phyloP scores from a whole-genome alignment of 129 eudicot genomes.

The Arctium lappa region DNA sequence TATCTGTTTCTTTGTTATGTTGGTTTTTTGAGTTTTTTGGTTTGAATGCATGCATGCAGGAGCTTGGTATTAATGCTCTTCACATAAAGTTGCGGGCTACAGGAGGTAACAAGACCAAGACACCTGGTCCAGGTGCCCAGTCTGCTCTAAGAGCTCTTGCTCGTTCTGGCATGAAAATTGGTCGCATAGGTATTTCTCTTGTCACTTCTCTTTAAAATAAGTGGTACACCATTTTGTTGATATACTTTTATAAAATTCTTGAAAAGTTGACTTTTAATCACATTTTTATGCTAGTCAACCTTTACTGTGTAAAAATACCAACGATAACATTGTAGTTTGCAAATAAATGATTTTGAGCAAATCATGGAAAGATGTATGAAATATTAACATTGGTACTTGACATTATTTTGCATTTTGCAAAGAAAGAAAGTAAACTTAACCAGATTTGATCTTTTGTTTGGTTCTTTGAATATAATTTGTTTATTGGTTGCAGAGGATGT shows the following conservation, averaged over 20 bases:
- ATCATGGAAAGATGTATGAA: background rate
- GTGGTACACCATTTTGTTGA: background rate
- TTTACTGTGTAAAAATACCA: background rate
- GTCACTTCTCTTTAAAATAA: background rate
- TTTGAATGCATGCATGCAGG: conserved; percentile 7
- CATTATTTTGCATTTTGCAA: background rate
- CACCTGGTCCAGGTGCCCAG: conserved; percentile 44
- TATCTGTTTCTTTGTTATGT: background rate
- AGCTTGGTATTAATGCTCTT: conserved; percentile 38
- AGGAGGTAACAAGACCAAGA: conserved; percentile 36
- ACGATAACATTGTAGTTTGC: background rate
- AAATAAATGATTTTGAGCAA: background rate
- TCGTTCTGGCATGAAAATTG: conserved; percentile 39
- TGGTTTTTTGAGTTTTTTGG: background rate
- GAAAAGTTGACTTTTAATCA: background rate
- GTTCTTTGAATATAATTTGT: background rate
- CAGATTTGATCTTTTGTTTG: background rate
- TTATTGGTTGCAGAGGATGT: conserved; percentile 22
- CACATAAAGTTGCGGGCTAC: conserved; percentile 37
- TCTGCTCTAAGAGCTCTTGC: conserved; percentile 39
- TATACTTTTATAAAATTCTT: background rate
- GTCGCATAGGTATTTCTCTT: conserved; percentile 30
- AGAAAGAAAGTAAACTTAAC: background rate
- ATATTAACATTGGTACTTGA: background rate
- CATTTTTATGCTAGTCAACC: background rate